Percentiles rank a stretch among this genome's conserved stretches.
These are phyloP conservation scores for Hypoxylon crocopeplum DNA, from an alignment of 495 filamentous ascomycete genomes.

Conservation along the genomic window DNA sequence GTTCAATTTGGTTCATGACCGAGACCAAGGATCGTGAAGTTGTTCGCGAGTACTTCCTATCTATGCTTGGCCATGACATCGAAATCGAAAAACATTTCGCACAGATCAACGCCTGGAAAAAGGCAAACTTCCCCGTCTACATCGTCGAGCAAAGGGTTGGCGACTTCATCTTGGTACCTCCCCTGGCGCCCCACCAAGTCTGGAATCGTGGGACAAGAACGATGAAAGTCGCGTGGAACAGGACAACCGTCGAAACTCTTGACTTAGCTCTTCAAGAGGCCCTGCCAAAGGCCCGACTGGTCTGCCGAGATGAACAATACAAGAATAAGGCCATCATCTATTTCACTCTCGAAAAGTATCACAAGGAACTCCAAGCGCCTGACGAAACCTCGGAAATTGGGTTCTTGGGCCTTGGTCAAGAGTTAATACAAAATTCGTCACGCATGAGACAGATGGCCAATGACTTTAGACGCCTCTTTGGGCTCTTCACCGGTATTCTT, in stretches of 20 bases:
- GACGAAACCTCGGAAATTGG: conserved; percentile 52
- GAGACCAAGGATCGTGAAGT: conserved; percentile 85
- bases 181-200: conserved; percentile 95
- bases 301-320: conserved; percentile 98
- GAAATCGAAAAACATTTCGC: conserved; percentile 97
- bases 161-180: conserved; percentile 95
- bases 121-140: conserved; percentile 89
- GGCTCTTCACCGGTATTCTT: conserved; percentile 76
- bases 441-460: conserved; percentile 70
- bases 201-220: conserved; percentile 97
- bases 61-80: conserved; percentile 90
- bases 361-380: conserved; percentile 62
- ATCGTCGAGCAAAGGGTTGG: conserved; percentile 92
- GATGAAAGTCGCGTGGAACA: conserved; percentile 97
- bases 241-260: conserved; percentile 91
- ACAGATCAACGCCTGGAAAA: conserved; percentile 89
- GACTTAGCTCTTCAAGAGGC: conserved; percentile 85
- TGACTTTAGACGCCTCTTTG: conserved; percentile 82
- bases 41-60: conserved; percentile 91
- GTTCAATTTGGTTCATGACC: conserved; percentile 98
- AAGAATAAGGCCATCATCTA: conserved; percentile 97
- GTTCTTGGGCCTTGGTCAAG: conserved; percentile 51
- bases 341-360: conserved; percentile 81
- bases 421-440: conserved; percentile 55
- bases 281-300: conserved; percentile 82